Conservation (phyloP, 192 early-diverging fungal species). For the Lunasporangiospora selenospora region DNA sequence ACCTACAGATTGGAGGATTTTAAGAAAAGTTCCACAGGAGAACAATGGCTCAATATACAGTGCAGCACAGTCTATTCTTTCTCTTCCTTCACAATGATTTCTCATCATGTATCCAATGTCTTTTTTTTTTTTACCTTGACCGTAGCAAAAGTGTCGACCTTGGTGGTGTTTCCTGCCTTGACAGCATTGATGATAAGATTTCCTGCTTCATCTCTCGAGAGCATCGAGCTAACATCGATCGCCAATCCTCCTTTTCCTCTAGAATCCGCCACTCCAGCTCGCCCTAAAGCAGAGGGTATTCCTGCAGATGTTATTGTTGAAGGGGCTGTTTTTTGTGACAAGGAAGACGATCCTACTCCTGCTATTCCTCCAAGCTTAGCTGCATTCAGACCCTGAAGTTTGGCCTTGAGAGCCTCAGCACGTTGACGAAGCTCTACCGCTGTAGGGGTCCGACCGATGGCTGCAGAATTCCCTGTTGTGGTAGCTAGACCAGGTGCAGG, state of each 20-base stretch:
- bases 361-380: background rate
- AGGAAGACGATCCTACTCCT: background rate
- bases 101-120: too few species aligned
- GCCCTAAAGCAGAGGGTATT: background rate
- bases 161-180: conserved; percentile 8
- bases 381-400: background rate
- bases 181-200: conserved; percentile 43
- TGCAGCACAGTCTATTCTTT: too few species aligned
- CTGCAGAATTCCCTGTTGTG: background rate
- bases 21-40: too few species aligned
- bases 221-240: conserved; percentile 26
- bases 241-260: conserved; percentile 26
- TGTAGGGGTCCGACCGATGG: background rate
- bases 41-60: too few species aligned
- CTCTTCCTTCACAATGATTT: too few species aligned
- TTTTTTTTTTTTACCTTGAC: conserved; percentile 22
- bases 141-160: conserved; percentile 33
- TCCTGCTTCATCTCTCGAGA: conserved; percentile 37
- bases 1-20: too few species aligned
- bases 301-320: background rate
- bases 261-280: conserved; percentile 5
- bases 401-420: conserved; percentile 15
- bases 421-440: conserved; percentile 7
- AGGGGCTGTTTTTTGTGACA: conserved; percentile 1
- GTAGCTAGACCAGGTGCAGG: conserved; percentile 1